Evolutionary conservation across 2,329 filamentous ascomycete species (phyloP), one percentile per base, ranked within the genome.

Genomic region (Calonectria crousiana): DNA sequence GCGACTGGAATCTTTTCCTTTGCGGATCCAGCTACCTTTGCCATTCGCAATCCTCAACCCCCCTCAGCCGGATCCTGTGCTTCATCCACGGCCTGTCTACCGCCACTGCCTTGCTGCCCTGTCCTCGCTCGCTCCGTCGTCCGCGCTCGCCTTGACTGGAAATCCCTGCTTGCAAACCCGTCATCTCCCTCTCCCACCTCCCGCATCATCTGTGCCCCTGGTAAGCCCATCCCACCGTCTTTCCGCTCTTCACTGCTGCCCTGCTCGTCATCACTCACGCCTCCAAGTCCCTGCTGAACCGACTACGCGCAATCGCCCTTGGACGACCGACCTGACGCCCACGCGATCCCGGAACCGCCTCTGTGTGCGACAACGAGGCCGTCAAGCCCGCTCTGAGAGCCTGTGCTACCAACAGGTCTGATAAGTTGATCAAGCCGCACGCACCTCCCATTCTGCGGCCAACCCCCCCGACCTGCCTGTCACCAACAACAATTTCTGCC

Each of bases 1-100:
- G 74, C 74, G 69, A 81, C 79, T 81, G 79, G 79, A 81, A 81
- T 81, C 79, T 81, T 81, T 80, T 79, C 76, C 77, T 78, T 58
- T 79, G 76, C 79, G 74, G 77, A 79, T 75, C 78, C 76, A 73
- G 70, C 67, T 65, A 62, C 58, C 34, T 76, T 58, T 74, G 75
- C 75, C 73, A 75, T 73, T 67, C 69, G 73, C 69, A 75, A 77
- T 78, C 77, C 78, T 76, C 69, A 76, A 67, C 71, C 76, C 77
- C 69, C 69, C 71, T 69, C 75, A 80, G 75, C 76, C 60, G 51
- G 72, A 53, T 68, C 65, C 51, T 56, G 38, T 66, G 69, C 71
- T 74, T 75, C 67, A 52, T 52, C 67, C 53, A 49, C 53, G 23
- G 34, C 56, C 44, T 32, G 32, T 38, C 53, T 51, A 32, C 67